Evolutionary conservation across 2,329 filamentous ascomycete species (phyloP).

Genomic region (Aspergillus uvarum): DNA sequence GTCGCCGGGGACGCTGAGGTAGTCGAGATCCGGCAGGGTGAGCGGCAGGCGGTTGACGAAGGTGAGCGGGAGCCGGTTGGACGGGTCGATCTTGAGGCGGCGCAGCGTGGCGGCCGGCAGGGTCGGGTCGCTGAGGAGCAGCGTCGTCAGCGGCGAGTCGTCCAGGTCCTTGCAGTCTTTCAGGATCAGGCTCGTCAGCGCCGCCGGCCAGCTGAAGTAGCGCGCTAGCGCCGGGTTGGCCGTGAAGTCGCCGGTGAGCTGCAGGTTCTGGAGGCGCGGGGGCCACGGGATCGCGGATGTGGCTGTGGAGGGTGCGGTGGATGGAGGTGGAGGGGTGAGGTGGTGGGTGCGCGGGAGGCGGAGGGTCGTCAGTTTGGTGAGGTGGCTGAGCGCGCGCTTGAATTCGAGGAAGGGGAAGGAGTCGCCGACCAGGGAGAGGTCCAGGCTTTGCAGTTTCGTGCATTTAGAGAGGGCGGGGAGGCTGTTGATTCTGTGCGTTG

Average conservation of each 20-base stretch:
- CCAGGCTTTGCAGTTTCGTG: constrained; percentile 48
- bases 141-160: constrained; percentile 21
- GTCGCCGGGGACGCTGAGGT: constrained; percentile 34
- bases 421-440: constrained; percentile 55
- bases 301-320: constrained; percentile 8
- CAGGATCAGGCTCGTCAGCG: constrained; percentile 26
- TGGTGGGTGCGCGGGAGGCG: constrained; percentile 42
- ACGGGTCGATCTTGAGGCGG: constrained; percentile 26
- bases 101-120: constrained; percentile 20
- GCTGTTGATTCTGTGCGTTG: constrained; percentile 48
- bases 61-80: constrained; percentile 27
- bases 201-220: constrained; percentile 30
- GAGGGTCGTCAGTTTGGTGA: constrained; percentile 48
- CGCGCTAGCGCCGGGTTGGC: constrained; percentile 12
- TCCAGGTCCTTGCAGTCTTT: constrained; percentile 28
- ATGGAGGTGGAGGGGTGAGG: constrained; percentile 12
- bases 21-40: constrained; percentile 27
- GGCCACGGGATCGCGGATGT: constrained; percentile 26
- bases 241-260: constrained; percentile 28
- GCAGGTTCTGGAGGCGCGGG: constrained; percentile 23
- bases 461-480: constrained; percentile 60
- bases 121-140: constrained; percentile 27
- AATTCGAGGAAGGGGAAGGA: constrained; percentile 51
- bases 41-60: constrained; percentile 27
- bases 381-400: constrained; percentile 50